Base-by-base conservation (phyloP, 2,329 filamentous ascomycete species). In the Knoxdaviesia proteae region DNA sequence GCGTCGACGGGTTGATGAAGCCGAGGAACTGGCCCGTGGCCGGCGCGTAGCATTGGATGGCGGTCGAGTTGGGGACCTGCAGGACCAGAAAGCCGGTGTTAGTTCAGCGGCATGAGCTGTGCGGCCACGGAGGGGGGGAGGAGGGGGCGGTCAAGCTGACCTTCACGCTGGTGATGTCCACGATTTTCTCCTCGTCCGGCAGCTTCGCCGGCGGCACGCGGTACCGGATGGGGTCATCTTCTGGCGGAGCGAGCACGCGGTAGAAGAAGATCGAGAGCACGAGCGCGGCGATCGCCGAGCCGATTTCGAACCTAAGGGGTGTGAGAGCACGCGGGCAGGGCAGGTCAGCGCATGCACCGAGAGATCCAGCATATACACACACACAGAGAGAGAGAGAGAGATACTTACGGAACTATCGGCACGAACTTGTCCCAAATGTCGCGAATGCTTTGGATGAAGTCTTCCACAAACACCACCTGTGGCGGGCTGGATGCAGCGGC, bases 11-110 rank as follows among this genome's bases (percentile, higher is more conserved):
- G 57, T 81, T 83, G 58, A 88, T 68, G 49, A 74, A 67, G 43
- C 84, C 86, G 31, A 98, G 74, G 46, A 84, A 72, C 53, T 81
- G 72, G 48, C 90, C 90, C 30, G 86, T 94, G 2, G 88, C 88
- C 1, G 90, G 90, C 38, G 80, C 81, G 58, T 90, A 90, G 61
- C 84, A 92, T 61, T 84, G 81, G 46, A 92, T 77, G 6, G 76
- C 70, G 1, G 71, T 69, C 36, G 74, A 75, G 10, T 74, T 76
- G 1, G 72, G 56, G n/a, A 72, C 56, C 68, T 74, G 32, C n/a
- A 5, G 20, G 20, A 20, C 20, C 20, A 20, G 42, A 34, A 9
- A 30, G 34, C 8, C 8, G 7, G 32, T 20, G 34, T 43, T 41
- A 43, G 44, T 10, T 38, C 29, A 4, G 5, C 30, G 37, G 11